Conservation (phyloP, 2,329 filamentous ascomycete genomes). For the Ceratocystis alfenasii region DNA sequence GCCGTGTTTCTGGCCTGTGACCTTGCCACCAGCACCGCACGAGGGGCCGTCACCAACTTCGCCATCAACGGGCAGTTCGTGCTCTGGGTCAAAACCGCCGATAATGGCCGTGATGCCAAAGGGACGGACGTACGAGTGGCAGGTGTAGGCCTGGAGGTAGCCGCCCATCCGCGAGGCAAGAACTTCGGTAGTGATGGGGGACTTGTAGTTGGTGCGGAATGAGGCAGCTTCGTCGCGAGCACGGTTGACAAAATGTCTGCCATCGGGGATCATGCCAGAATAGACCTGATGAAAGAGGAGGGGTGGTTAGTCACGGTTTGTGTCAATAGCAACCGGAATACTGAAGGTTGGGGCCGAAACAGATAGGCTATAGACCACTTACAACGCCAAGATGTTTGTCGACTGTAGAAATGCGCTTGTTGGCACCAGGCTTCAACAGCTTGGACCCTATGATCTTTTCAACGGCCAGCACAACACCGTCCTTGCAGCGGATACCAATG, state of each 20-base stretch:
- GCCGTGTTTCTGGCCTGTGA: slow-evolving; percentile 60
- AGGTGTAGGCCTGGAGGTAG: slow-evolving; percentile 93
- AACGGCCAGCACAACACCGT: slow-evolving; percentile 87
- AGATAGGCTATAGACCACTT: slow-evolving; percentile 32
- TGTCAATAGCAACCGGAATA: background rate
- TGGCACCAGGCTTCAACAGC: slow-evolving; percentile 84
- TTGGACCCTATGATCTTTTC: slow-evolving; percentile 96
- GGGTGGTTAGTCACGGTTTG: background rate
- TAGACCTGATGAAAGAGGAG: slow-evolving; percentile 52
- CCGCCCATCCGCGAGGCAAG: slow-evolving; percentile 87
- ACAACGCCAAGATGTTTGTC: slow-evolving; percentile 91
- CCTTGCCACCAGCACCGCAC: slow-evolving; percentile 73
- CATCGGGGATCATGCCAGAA: slow-evolving; percentile 87
- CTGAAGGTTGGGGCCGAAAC: too few relatives aligned
- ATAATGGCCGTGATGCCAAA: slow-evolving; percentile 95
- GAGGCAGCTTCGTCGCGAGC: slow-evolving; percentile 84
- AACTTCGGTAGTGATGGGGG: slow-evolving; percentile 76
- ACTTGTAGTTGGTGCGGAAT: slow-evolving; percentile 91
- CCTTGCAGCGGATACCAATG: slow-evolving; percentile 91
- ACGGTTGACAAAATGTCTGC: slow-evolving; percentile 85
- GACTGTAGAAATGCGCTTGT: slow-evolving; percentile 92
- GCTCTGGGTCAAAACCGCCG: slow-evolving; percentile 84
- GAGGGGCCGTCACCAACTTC: slow-evolving; percentile 74
- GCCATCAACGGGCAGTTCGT: slow-evolving; percentile 74
- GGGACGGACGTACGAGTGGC: slow-evolving; percentile 91